These are phyloP conservation scores for Clonostachys byssicola DNA, from an alignment of 2,329 filamentous ascomycete species.

Conservation along the genomic window DNA sequence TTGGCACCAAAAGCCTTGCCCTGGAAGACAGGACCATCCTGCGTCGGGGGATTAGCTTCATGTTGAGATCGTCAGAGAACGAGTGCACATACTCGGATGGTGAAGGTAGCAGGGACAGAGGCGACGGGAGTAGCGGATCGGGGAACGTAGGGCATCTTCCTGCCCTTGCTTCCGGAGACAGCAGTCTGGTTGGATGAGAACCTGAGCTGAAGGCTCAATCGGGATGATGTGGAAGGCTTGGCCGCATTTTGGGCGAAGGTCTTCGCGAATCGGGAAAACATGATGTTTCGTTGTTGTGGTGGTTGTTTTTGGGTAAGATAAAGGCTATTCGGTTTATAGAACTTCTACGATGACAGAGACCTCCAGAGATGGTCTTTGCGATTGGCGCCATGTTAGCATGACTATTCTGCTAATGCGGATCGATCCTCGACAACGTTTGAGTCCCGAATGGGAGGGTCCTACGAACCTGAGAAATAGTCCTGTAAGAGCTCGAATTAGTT, in stretches of 20 bases:
- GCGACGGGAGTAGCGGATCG: slow-evolving; percentile 62
- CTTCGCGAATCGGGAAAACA: slow-evolving; percentile 56
- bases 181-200: slow-evolving; percentile 30
- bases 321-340: background rate
- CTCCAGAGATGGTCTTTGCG: slow-evolving; percentile 35
- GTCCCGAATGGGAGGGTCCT: slow-evolving; percentile 26
- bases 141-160: slow-evolving; percentile 58
- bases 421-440: background rate
- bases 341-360: slow-evolving; percentile 24
- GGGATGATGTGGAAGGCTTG: slow-evolving; percentile 33
- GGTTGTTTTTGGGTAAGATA: background rate
- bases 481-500: slow-evolving; percentile 19
- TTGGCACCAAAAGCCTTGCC: slow-evolving; percentile 96
- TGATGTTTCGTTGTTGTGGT: slow-evolving; percentile 25
- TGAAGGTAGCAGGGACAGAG: slow-evolving; percentile 70
- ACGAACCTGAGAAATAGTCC: slow-evolving; percentile 75
- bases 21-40: slow-evolving; percentile 93
- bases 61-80: background rate
- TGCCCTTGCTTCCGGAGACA: slow-evolving; percentile 65
- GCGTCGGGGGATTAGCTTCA: slow-evolving; percentile 9
- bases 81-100: slow-evolving; percentile 67
- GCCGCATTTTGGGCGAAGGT: slow-evolving; percentile 49
- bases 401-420: background rate
- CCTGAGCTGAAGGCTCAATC: slow-evolving; percentile 31
- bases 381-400: slow-evolving; percentile 9